Base-by-base conservation (phyloP, 306 rosid species). In the Phaseolus lunatus region DNA sequence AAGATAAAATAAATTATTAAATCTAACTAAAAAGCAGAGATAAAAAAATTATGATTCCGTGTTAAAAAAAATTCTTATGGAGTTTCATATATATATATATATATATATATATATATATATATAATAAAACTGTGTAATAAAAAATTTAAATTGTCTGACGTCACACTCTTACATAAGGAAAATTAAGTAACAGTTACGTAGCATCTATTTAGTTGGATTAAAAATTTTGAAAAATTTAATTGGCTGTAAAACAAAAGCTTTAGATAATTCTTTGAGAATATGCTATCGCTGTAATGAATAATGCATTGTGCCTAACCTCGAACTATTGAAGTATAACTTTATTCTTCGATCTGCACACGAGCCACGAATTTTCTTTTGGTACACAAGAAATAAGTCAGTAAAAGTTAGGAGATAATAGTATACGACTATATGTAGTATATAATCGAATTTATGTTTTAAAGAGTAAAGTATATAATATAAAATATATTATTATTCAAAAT, bases 281-380 rank as follows among this genome's bases (percentile, higher is more conserved):
- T 63, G 1, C 14, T 16, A 31, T 63, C 33, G 19, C 4, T 63
- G 47, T 18, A 18, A 63, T 1, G 69, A 35, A 33, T 63, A 16
- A n/a, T 63, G 48, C 47, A n/a, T 63, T 35, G 47, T 9, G 47
- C 69, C 69, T 63, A 63, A 33, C 69, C 69, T 8, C 45, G 18
- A 63, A 33, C 44, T 62, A n/a, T 31, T 62, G 5, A 22, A 29
- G 13, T 11, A 41, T 41, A 29, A 62, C 68, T 62, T 62, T 9
- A 62, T 62, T 62, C 8, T 8, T 59, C n/a, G 35, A 3, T 62
- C 14, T 20, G 4, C 24, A 29, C 5, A 29, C 5, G 15, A 44
- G 67, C 22, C 4, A 27, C 23, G 22, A 16, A 29, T 27, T 62
- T 62, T 62, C 45, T 29, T 9, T n/a, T 3, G 57, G 7, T 50